Base-by-base conservation (phyloP, 805 yeast species). In the Saturnispora silvae region DNA sequence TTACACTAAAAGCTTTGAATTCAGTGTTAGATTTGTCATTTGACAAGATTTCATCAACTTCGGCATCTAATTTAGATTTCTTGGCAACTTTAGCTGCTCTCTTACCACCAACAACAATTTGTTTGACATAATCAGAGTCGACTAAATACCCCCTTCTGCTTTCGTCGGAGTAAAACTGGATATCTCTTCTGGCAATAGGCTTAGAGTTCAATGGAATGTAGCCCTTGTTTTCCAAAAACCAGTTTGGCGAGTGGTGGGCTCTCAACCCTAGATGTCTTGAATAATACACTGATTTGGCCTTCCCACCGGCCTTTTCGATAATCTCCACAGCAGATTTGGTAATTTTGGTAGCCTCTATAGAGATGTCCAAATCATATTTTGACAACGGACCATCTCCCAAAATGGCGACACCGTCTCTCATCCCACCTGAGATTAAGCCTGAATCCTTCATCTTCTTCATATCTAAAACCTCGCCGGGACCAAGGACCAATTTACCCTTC, bases 341-440 rank as follows among this genome's bases (percentile, higher is more conserved):
- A 1, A 95, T 96, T 51, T 72, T 74, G 2, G 87, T 72, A 8
- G 95, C 94, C 54, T 85, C 94, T 37, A 89, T 72, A 46, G 72
- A 70, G 40, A 87, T 60, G 26, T 87, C 81, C 16, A 75, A 63
- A n/a, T 51, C 64, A 54, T 60, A 73, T 44, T 49, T 61, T 54
- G 44, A 56, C 37, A 53, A 64, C 13, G 28, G 28, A 25, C 83
- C 89, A 30, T 72, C 70, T 4, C 81, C 94, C 40, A 89, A 66
- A 17, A 92, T 61, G 54, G 83, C 81, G 35, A 89, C 84, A 27
- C 97, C 97, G 47, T 80, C 80, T 44, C 67, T 72, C 57, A 81
- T 60, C 3, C 75, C 60, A 8, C 95, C 92, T 2, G 80, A 68
- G 14, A 86, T 64, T 24, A 83, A 60, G 0, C 96, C 89, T 31